Percentiles rank a stretch among this genome's conserved stretches.
Conservation (phyloP, 371 early-diverging fungal species). For the Mortierella sp. region DNA sequence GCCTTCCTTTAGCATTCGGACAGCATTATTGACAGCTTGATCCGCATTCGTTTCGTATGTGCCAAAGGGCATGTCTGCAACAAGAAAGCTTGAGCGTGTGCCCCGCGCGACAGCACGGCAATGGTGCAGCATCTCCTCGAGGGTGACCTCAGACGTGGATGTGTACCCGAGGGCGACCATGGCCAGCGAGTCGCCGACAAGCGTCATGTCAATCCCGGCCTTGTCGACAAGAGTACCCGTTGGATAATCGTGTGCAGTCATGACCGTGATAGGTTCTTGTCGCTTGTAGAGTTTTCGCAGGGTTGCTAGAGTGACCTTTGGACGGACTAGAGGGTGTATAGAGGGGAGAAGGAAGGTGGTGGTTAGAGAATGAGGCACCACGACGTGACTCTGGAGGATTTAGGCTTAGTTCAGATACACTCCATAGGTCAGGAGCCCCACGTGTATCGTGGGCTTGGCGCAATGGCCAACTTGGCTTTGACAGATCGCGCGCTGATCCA, state of each 20-base stretch:
- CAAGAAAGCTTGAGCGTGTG: slow-evolving; percentile 75
- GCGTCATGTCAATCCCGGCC: slow-evolving; percentile 84
- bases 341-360: not conserved
- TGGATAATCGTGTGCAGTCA: slow-evolving; percentile 93
- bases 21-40: slow-evolving; percentile 79
- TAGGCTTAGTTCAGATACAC: not conserved
- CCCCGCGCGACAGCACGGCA: slow-evolving; percentile 91
- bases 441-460: too few species aligned
- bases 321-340: slow-evolving; percentile 49
- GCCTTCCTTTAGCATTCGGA: slow-evolving; percentile 89
- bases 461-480: not conserved
- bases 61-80: slow-evolving; percentile 94
- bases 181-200: slow-evolving; percentile 96
- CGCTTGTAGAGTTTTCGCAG: slow-evolving; percentile 77
- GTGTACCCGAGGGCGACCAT: slow-evolving; percentile 95
- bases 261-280: slow-evolving; percentile 81
- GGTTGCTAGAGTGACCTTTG: slow-evolving; percentile 87
- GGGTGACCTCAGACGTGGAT: slow-evolving; percentile 85
- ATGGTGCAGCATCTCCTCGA: slow-evolving; percentile 97
- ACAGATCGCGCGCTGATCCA: slow-evolving; percentile 1
- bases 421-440: too few species aligned
- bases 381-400: slow-evolving; percentile 4
- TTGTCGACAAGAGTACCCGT: slow-evolving; percentile 86
- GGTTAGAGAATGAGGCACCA: slow-evolving; percentile 21
- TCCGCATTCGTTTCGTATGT: slow-evolving; percentile 83